Conservation (phyloP, 768 basidiomycete genomes). For the Chalciporus piperatus region DNA sequence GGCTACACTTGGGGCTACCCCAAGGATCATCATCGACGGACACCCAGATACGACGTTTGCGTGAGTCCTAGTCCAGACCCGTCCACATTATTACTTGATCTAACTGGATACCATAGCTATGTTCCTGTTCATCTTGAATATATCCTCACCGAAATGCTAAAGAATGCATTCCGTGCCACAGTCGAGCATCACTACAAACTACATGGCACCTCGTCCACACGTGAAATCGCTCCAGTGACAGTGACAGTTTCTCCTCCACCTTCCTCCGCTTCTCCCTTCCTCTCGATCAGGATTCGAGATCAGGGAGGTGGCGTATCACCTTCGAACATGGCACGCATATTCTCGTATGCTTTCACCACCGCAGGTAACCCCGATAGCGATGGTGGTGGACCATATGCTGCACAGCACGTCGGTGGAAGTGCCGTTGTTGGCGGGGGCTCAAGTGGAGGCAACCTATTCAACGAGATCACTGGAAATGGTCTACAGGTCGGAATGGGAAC, state of each 20-base stretch:
- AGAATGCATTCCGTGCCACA: slow-evolving; percentile 89
- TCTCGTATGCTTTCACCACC: slow-evolving; percentile 91
- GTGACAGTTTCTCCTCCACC: slow-evolving; percentile 69
- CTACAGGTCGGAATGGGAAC: slow-evolving; percentile 83
- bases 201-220: slow-evolving; percentile 33
- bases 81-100: slow-evolving; percentile 4
- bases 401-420: slow-evolving; percentile 71
- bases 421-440: slow-evolving; percentile 53
- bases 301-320: slow-evolving; percentile 84
- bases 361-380: slow-evolving; percentile 52
- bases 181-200: slow-evolving; percentile 66
- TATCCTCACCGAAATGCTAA: slow-evolving; percentile 85
- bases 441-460: slow-evolving; percentile 54
- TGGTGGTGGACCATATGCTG: slow-evolving; percentile 73
- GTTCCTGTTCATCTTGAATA: slow-evolving; percentile 91
- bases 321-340: slow-evolving; percentile 71
- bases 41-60: slow-evolving; percentile 68
- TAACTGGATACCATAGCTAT: slow-evolving; percentile 48
- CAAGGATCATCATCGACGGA: slow-evolving; percentile 69
- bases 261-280: slow-evolving; percentile 39
- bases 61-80: slow-evolving; percentile 45
- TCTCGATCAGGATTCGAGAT: slow-evolving; percentile 80
- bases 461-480: slow-evolving; percentile 75
- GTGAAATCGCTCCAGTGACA: slow-evolving; percentile 55
- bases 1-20: slow-evolving; percentile 74